A percentile compares a stretch with the other conserved stretches of the same genome.
phyloP scores from a whole-genome alignment of 169 alveolate species.

The Nephromyces sp. region DNA sequence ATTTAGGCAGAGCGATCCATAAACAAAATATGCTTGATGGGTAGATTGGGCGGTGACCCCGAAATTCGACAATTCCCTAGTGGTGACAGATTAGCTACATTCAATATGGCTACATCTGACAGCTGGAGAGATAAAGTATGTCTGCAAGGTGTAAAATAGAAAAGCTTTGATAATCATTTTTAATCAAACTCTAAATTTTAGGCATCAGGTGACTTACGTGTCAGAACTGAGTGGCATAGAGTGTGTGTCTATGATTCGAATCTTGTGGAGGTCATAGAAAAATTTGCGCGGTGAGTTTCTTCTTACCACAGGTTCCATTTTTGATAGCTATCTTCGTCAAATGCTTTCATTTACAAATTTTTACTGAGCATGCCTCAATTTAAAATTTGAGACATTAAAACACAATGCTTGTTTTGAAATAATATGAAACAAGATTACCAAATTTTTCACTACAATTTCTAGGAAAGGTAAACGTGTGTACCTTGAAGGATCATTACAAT shows the following conservation, averaged over 20 bases:
- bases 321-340: too few species aligned
- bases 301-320: too few species aligned
- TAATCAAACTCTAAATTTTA: background rate
- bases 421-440: too few species aligned
- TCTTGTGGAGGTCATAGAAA: conserved; percentile 34
- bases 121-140: conserved; percentile 42
- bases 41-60: conserved; percentile 43
- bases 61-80: conserved; percentile 34
- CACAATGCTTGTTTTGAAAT: too few species aligned
- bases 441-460: conserved; percentile 2
- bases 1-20: conserved; percentile 25
- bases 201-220: background rate
- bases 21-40: conserved; percentile 28
- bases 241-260: conserved; percentile 32
- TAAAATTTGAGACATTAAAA: too few species aligned
- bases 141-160: too few species aligned
- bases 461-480: conserved; percentile 39
- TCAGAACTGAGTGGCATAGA: conserved; percentile 42
- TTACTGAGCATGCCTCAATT: too few species aligned
- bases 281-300: conserved; percentile 6
- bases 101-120: conserved; percentile 39
- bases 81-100: conserved; percentile 42
- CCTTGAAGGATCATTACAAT: conserved; percentile 36
- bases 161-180: too few species aligned
- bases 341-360: too few species aligned